phyloP scores from a whole-genome alignment of 768 basidiomycete genomes.

The Boletus vermiculosoides region DNA sequence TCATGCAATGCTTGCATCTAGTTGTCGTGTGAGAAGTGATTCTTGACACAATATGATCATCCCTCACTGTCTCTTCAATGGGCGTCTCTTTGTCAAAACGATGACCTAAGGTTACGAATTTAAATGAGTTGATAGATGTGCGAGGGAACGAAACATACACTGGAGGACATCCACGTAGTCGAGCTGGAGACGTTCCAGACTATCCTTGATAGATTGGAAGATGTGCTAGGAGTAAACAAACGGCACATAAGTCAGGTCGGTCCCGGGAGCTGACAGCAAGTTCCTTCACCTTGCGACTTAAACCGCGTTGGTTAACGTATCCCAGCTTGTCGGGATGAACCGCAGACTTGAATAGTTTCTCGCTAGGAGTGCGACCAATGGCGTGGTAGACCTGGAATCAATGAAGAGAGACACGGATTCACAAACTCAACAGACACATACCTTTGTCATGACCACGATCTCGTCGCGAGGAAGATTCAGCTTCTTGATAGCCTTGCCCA shows the following conservation, averaged over 20 bases:
- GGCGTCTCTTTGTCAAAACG: conserved; percentile 1
- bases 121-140: not conserved
- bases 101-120: not conserved
- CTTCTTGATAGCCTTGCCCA: conserved; percentile 1
- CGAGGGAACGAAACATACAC: not conserved
- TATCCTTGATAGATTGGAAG: conserved; percentile 2
- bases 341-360: conserved; percentile 1
- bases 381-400: not conserved
- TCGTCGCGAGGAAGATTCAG: conserved; percentile 1
- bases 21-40: not conserved
- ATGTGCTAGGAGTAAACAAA: not conserved
- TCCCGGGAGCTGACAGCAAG: conserved; percentile 35
- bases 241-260: not conserved
- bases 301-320: conserved; percentile 1
- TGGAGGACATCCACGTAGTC: conserved; percentile 2
- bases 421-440: not conserved
- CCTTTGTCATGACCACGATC: conserved; percentile 2
- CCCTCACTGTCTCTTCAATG: not conserved
- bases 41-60: not conserved
- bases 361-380: conserved; percentile 1
- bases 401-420: not conserved
- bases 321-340: conserved; percentile 1
- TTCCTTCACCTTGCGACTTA: conserved; percentile 18
- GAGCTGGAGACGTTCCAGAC: conserved; percentile 1
- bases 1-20: conserved; percentile 4